These are phyloP conservation scores for Erodium maritimum DNA, from an alignment of 345 rosid species.

Conservation along the genomic window DNA sequence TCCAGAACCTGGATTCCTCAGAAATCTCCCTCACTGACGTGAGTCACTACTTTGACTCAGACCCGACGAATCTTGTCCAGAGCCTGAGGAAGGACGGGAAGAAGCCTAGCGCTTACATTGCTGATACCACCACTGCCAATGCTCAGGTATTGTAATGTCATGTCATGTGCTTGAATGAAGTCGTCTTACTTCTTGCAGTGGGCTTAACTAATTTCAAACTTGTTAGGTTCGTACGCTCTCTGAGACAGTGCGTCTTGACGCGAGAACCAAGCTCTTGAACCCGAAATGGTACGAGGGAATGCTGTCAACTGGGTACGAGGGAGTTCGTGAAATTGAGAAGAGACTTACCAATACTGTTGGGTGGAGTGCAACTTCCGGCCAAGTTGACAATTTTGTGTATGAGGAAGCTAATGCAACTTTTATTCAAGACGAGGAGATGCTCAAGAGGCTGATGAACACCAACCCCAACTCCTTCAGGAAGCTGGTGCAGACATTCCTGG, in stretches of 20 bases:
- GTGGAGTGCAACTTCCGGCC: constrained; percentile 99
- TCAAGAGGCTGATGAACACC: constrained; percentile 69
- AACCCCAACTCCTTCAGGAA: constrained; percentile 95
- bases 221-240: constrained; percentile 72
- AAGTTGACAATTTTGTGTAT: constrained; percentile 96
- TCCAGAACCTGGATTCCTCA: constrained; percentile 95
- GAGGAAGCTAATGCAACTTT: constrained; percentile 94
- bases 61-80: constrained; percentile 93
- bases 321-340: constrained; percentile 96
- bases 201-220: no score
- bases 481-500: constrained; percentile 88
- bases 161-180: no score
- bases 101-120: constrained; percentile 88
- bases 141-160: constrained; percentile 80
- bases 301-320: constrained; percentile 94
- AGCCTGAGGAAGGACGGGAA: constrained; percentile 78
- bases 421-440: constrained; percentile 88
- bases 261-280: constrained; percentile 85
- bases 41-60: constrained; percentile 93
- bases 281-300: constrained; percentile 99
- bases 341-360: constrained; percentile 89
- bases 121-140: constrained; percentile 93
- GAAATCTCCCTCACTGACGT: constrained; percentile 96
- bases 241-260: constrained; percentile 85
- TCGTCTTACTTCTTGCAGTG: no score